Conservation (phyloP, 306 rosid species). For the Vachellia collinsii region DNA sequence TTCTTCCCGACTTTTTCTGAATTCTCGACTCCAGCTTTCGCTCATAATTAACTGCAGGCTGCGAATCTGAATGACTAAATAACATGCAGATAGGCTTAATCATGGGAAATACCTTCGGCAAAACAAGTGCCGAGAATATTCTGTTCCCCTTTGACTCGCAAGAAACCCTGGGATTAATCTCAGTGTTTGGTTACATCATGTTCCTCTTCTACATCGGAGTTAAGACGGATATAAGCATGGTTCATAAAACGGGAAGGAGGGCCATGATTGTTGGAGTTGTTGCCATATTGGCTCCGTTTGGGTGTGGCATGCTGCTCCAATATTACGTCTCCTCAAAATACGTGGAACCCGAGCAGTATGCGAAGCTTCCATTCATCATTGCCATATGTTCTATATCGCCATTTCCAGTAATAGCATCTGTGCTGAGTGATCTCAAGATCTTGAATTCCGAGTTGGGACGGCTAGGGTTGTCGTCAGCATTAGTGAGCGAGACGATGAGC, state of each 20-base stretch:
- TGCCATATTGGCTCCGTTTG: conserved; percentile 47
- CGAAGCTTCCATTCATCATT: not conserved
- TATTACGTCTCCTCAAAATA: not conserved
- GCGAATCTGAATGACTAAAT: not conserved
- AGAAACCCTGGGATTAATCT: conserved; percentile 46
- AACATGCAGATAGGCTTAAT: conserved; percentile 38
- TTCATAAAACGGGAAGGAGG: conserved; percentile 42
- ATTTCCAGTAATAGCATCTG: conserved; percentile 52
- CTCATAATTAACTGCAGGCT: no score
- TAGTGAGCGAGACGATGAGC: conserved; percentile 52
- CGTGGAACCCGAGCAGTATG: not conserved
- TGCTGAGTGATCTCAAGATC: conserved; percentile 59
- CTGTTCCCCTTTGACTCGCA: conserved; percentile 50
- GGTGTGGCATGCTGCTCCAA: conserved; percentile 30
- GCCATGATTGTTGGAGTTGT: conserved; percentile 44
- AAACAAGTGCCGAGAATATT: not conserved
- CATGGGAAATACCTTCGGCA: conserved; percentile 8
- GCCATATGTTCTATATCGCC: conserved; percentile 42
- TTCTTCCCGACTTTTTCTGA: no score
- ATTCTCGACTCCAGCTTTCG: no score
- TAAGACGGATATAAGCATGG: conserved; percentile 56
- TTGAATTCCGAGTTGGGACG: conserved; percentile 71
- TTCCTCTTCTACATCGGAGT: conserved; percentile 70
- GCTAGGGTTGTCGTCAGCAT: conserved; percentile 52
- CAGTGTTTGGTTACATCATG: conserved; percentile 58